phyloP scores from a whole-genome alignment of 208 protist species.

The Leishmania guyanensis region DNA sequence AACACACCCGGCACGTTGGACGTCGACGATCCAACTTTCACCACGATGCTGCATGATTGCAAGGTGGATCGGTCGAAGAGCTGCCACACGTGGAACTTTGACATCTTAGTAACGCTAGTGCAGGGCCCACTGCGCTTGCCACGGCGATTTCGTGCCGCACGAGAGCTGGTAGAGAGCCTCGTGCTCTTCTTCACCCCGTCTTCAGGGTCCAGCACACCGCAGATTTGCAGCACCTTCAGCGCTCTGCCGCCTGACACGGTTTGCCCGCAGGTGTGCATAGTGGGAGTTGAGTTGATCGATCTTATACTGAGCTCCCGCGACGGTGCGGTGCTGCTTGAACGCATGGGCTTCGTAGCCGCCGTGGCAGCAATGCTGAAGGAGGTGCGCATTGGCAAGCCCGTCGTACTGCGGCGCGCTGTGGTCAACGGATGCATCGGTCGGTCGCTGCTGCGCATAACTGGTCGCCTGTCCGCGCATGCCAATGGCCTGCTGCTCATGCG shows the following conservation, averaged over 20 bases:
- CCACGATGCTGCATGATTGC: constrained; percentile 52
- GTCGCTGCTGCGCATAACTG: constrained; percentile 81
- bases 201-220: constrained; percentile 17
- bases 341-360: constrained; percentile 48
- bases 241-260: constrained; percentile 43
- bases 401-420: constrained; percentile 50
- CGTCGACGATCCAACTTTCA: constrained; percentile 68
- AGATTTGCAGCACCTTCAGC: constrained; percentile 62
- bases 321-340: constrained; percentile 59
- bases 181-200: constrained; percentile 77
- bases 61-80: constrained; percentile 48
- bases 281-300: constrained; percentile 77
- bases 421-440: constrained; percentile 65
- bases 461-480: constrained; percentile 68
- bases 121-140: constrained; percentile 69
- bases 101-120: constrained; percentile 73
- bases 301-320: constrained; percentile 76
- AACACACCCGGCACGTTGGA: constrained; percentile 48
- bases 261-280: constrained; percentile 58
- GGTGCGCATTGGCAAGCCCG: constrained; percentile 57
- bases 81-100: constrained; percentile 68
- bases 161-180: constrained; percentile 55
- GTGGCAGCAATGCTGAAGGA: constrained; percentile 67
- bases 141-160: constrained; percentile 52
- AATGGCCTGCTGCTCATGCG: constrained; percentile 86